Base-by-base conservation (phyloP, 2,329 filamentous ascomycete genomes). In the Colletotrichum echinochloae region DNA sequence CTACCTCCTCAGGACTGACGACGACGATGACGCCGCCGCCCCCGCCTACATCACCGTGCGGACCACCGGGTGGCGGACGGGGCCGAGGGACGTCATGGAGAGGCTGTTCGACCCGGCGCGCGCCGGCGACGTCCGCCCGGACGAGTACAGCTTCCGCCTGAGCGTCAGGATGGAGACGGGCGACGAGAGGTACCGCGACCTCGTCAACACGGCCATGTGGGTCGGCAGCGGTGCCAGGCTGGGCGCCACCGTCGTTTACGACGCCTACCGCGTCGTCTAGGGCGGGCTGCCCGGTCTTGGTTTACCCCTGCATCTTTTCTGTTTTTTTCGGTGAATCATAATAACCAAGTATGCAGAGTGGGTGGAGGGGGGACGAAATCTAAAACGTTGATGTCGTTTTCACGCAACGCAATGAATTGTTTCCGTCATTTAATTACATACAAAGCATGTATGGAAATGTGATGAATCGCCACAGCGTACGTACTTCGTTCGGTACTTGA, bases 161-260 rank as follows among this genome's bases (percentile, higher is more conserved):
- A 85, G 84, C 67, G 81, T 84, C 68, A 84, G 83, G 23, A 83
- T 86, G 78, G 84, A 86, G 75, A 86, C 85, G 28, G 79, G 83
- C 3, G 85, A 86, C 76, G 81, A 83, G 74, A 80, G 85, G 37
- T 86, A 86, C 73, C 79, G 79, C 57, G 83, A 85, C 65, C 82
- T 82, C 66, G 80, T 86, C 30, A 86, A 86, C 75, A 85, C 82
- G 74, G 84, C 83, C 6, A 78, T 86, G 62, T 86, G 84, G 84
- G 80, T 86, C 56, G 84, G 83, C 8, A 85, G 83, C 75, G 84
- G 84, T 59, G 83, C 84, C 75, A 83, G 83, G 78, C 7, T 72
- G 11, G 70, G 70, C 3, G 66, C 60, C 0, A 59, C 61, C 2
- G 70, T 72, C 26, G 48, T 72, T 5, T 72, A 72, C n/a, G 70